Evolutionary conservation across 2,329 filamentous ascomycete genomes (phyloP).

Genomic region (Fusarium phyllophilum): DNA sequence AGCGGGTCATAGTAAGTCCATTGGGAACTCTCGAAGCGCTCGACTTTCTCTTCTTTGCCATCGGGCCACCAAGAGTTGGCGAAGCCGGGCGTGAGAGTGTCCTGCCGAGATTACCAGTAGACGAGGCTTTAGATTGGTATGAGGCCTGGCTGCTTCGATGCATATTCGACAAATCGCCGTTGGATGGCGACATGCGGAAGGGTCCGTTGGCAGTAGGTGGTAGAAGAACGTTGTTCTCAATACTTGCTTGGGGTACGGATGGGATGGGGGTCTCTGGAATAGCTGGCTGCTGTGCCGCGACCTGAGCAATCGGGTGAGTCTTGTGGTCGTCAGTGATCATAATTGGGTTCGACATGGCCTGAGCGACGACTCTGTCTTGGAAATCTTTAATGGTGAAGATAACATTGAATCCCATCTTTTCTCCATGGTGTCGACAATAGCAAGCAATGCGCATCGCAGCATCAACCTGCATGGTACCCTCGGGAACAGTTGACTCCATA

Average conservation of each 20-base stretch:
- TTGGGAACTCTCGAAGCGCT: constrained; percentile 78
- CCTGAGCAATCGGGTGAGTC: constrained; percentile 66
- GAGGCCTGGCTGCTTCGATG: constrained; percentile 59
- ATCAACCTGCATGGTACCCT: constrained; percentile 79
- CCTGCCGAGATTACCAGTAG: constrained; percentile 44
- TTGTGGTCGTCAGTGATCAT: constrained; percentile 99
- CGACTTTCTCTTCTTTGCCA: constrained; percentile 84
- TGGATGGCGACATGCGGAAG: constrained; percentile 69
- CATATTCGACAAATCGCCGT: constrained; percentile 70
- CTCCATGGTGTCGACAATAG: constrained; percentile 94
- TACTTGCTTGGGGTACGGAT: constrained; percentile 30
- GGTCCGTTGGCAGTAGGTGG: constrained; percentile 50
- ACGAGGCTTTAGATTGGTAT: constrained; percentile 48
- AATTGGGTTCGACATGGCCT: constrained; percentile 86
- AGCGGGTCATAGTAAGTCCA: constrained; percentile 82
- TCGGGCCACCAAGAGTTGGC: constrained; percentile 72
- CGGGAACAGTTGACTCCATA: constrained; percentile 57
- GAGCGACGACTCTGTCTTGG: constrained; percentile 79
- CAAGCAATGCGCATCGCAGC: constrained; percentile 96
- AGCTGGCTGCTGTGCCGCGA: constrained; percentile 41
- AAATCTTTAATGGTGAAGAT: constrained; percentile 95
- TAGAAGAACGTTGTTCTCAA: constrained; percentile 49
- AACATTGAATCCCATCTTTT: constrained; percentile 91
- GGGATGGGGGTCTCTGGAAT: constrained; percentile 42
- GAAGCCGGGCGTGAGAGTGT: constrained; percentile 78